Conservation (phyloP, 225 moss, liverwort and hornwort genomes). For the Climacium dendroides region DNA sequence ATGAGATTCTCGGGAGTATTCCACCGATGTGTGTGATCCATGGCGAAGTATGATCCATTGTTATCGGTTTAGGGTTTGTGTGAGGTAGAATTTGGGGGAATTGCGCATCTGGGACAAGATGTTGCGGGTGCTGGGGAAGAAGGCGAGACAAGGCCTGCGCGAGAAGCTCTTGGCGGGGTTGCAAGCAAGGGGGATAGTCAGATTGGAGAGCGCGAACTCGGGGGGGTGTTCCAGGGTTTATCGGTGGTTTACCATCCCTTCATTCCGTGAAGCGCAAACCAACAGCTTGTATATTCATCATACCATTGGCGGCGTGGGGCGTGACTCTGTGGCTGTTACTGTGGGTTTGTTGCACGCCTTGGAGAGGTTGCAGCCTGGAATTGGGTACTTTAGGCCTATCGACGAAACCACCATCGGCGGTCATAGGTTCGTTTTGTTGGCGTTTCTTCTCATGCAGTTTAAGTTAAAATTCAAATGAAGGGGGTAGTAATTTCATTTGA, state of each 20-base stretch:
- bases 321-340: constrained; percentile 60
- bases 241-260: constrained; percentile 2
- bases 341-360: constrained; percentile 69
- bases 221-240: neutral
- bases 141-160: constrained; percentile 21
- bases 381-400: constrained; percentile 84
- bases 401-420: constrained; percentile 85
- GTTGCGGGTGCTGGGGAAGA: constrained; percentile 41
- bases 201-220: neutral
- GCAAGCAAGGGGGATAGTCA: neutral
- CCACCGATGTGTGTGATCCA: neutral
- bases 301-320: constrained; percentile 60
- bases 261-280: constrained; percentile 34
- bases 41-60: neutral
- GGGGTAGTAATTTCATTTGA: neutral
- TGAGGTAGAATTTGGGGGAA: neutral
- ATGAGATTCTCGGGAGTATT: neutral
- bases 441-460: neutral
- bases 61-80: neutral
- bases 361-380: constrained; percentile 63
- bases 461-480: neutral
- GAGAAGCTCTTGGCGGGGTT: constrained; percentile 16
- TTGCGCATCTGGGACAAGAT: neutral
- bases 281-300: constrained; percentile 69
- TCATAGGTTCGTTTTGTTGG: constrained; percentile 9